These are phyloP conservation scores for Colletotrichum sp. DNA, from an alignment of 2,329 filamentous ascomycete species.

Conservation along the genomic window DNA sequence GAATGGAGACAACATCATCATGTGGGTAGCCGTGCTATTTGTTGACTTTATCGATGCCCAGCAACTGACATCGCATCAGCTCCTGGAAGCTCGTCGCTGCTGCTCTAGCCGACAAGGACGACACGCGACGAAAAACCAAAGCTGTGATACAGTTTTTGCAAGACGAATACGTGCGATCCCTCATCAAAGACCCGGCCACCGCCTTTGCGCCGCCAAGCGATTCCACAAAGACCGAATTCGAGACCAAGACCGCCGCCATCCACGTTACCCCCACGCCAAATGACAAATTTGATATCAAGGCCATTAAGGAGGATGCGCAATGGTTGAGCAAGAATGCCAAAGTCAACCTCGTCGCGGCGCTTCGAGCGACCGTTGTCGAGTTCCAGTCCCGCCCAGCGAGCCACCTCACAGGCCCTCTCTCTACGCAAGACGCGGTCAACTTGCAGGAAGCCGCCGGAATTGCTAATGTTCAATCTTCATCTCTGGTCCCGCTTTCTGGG, in stretches of 20 bases:
- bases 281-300: constrained; percentile 73
- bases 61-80: constrained; percentile 37
- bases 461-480: constrained; percentile 62
- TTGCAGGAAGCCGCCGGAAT: constrained; percentile 75
- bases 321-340: constrained; percentile 83
- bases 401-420: constrained; percentile 74
- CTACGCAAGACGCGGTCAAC: constrained; percentile 78
- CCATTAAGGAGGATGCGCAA: constrained; percentile 82
- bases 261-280: constrained; percentile 74
- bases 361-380: constrained; percentile 82
- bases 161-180: constrained; percentile 69
- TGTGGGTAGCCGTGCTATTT: constrained; percentile 63
- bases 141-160: constrained; percentile 72
- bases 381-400: constrained; percentile 80
- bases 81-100: constrained; percentile 67
- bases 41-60: not conserved
- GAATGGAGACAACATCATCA: constrained; percentile 76
- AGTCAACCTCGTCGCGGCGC: constrained; percentile 81
- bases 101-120: constrained; percentile 61
- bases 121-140: constrained; percentile 55
- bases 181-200: constrained; percentile 72
- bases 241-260: constrained; percentile 86
- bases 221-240: constrained; percentile 73
- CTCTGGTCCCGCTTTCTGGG: constrained; percentile 59
- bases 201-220: constrained; percentile 69